A percentile compares a stretch with the other conserved stretches of the same genome.
phyloP scores from a whole-genome alignment of 176 grass and related monocot genomes.

The Carex cristatella region DNA sequence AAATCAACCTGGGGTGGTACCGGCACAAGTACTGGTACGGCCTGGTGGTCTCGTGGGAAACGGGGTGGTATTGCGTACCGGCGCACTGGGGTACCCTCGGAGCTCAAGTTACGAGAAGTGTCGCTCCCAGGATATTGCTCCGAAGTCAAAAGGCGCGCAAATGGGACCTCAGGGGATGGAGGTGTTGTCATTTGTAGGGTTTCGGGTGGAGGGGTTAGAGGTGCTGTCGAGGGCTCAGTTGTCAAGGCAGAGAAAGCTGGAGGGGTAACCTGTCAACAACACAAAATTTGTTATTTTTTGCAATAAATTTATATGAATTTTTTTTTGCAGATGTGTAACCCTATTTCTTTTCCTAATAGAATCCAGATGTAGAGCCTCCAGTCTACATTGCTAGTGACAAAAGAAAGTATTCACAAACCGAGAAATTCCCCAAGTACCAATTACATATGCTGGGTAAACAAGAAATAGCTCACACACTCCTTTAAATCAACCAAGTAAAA shows the following conservation, averaged over 20 bases:
- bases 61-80: constrained; percentile 52
- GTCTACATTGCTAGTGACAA: neutral
- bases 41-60: constrained; percentile 53
- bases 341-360: neutral
- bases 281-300: neutral
- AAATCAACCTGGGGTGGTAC: constrained; percentile 32
- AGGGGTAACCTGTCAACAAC: constrained; percentile 44
- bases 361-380: neutral
- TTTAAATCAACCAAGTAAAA: neutral
- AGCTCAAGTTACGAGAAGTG: constrained; percentile 64
- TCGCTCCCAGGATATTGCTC: constrained; percentile 61
- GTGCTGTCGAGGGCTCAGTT: constrained; percentile 93
- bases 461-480: neutral
- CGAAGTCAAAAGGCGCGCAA: constrained; percentile 82
- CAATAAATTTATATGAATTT: neutral
- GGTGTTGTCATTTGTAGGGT: constrained; percentile 84
- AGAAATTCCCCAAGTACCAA: neutral
- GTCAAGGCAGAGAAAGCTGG: constrained; percentile 87
- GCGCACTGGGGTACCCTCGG: constrained; percentile 50
- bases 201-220: constrained; percentile 88
- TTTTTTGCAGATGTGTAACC: neutral
- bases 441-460: neutral
- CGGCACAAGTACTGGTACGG: constrained; percentile 53
- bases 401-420: neutral
- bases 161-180: constrained; percentile 96